A percentile compares a stretch with the other conserved stretches of the same genome.
Conservation (phyloP, 768 basidiomycete species). For the Mycena metata region DNA sequence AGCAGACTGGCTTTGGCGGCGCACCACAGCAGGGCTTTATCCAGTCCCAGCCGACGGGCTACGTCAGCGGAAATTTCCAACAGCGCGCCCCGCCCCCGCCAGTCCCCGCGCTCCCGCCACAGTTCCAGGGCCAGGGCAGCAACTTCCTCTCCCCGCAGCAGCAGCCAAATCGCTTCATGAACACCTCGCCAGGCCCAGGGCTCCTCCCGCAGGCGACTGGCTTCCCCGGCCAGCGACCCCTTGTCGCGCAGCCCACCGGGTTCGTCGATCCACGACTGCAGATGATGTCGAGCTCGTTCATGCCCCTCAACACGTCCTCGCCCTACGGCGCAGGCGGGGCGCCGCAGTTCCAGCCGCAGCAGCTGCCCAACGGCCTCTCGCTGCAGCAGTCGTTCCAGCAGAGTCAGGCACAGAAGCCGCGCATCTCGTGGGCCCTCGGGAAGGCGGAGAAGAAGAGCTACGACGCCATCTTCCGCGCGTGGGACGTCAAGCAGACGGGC, state of each 20-base stretch:
- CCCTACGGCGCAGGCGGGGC: constrained; percentile 71
- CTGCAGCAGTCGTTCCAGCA: constrained; percentile 91
- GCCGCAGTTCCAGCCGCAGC: constrained; percentile 78
- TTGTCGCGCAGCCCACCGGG: constrained; percentile 84
- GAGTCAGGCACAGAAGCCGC: constrained; percentile 77
- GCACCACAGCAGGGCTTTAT: constrained; percentile 53
- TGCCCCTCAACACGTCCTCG: constrained; percentile 79
- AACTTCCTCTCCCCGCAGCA: constrained; percentile 58
- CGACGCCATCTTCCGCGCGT: constrained; percentile 96
- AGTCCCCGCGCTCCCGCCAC: constrained; percentile 72
- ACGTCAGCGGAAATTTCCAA: constrained; percentile 56
- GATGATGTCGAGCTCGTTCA: constrained; percentile 93
- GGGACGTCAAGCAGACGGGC: constrained; percentile 85
- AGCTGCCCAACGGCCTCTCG: constrained; percentile 60
- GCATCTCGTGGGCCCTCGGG: constrained; percentile 88
- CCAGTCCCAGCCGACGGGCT: constrained; percentile 69
- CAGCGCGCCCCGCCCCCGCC: constrained; percentile 67
- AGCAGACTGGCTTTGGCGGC: constrained; percentile 68
- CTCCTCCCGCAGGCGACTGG: constrained; percentile 71
- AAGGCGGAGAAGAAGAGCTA: constrained; percentile 97
- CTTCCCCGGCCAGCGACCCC: constrained; percentile 59
- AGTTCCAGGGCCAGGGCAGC: constrained; percentile 64
- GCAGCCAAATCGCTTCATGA: constrained; percentile 65
- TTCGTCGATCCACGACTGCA: constrained; percentile 86
- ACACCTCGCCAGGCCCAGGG: constrained; percentile 64